These are phyloP conservation scores for Penicillium sclerotigenum DNA, from an alignment of 2,329 filamentous ascomycete species.

Conservation along the genomic window DNA sequence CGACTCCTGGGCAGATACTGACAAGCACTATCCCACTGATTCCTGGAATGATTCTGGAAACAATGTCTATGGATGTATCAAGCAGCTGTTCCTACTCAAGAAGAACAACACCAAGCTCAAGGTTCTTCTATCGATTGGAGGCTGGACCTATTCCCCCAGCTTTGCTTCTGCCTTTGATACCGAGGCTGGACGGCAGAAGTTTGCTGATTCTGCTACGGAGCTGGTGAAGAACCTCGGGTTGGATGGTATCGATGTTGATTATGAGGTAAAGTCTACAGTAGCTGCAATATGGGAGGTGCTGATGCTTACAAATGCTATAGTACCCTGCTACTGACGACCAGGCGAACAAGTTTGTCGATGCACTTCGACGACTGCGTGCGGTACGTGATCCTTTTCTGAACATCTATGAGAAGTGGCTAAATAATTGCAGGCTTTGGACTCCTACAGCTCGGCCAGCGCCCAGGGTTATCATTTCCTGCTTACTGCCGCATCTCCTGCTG, in stretches of 20 bases:
- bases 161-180: conserved; percentile 67
- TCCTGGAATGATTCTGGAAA: conserved; percentile 64
- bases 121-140: conserved; percentile 76
- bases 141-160: conserved; percentile 74
- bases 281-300: accelerated
- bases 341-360: conserved; percentile 36
- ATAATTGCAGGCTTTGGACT: conserved; percentile 37
- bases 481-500: conserved; percentile 47
- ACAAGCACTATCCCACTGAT: conserved; percentile 68
- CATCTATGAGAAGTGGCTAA: neutral
- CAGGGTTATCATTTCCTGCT: conserved; percentile 45
- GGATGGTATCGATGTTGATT: conserved; percentile 45
- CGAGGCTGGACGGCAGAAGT: conserved; percentile 56
- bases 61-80: conserved; percentile 74
- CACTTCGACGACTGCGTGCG: conserved; percentile 32
- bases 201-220: conserved; percentile 67
- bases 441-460: conserved; percentile 40
- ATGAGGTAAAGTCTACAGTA: conserved; percentile 32
- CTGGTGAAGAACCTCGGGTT: conserved; percentile 77
- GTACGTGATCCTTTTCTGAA: conserved; percentile 18
- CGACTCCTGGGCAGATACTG: conserved; percentile 65
- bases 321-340: conserved; percentile 34
- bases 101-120: conserved; percentile 74
- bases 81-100: conserved; percentile 74
- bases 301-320: conserved; percentile 14